Evolutionary conservation across 2,329 filamentous ascomycete genomes (phyloP).

Genomic region (Scytalidium lignicola): DNA sequence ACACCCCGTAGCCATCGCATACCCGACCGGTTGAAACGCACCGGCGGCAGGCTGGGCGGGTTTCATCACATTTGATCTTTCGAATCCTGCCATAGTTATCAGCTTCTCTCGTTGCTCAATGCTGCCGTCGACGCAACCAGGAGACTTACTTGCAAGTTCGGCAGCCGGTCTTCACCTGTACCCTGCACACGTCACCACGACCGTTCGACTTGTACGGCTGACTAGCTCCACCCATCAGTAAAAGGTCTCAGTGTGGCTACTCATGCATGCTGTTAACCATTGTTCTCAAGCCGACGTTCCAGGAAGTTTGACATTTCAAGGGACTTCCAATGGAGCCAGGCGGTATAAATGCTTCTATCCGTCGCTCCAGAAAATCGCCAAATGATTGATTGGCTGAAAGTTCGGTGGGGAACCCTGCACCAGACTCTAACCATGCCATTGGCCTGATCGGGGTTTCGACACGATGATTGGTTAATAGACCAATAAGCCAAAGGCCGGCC

Average conservation of each 20-base stretch:
- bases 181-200: not conserved
- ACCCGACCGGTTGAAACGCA: not conserved
- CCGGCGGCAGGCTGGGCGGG: conserved; percentile 43
- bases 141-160: conserved; percentile 34
- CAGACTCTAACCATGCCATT: not conserved
- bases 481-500: not conserved
- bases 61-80: conserved; percentile 54
- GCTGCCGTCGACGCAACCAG: conserved; percentile 3
- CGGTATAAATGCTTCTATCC: not conserved
- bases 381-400: not conserved
- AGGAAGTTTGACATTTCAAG: no score
- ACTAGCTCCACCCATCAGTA: no score
- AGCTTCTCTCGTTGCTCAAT: conserved; percentile 13
- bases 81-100: conserved; percentile 36
- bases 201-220: not conserved
- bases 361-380: not conserved
- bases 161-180: conserved; percentile 23
- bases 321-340: not conserved
- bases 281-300: not conserved
- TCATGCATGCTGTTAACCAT: not conserved
- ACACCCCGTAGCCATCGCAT: conserved; percentile 1
- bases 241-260: not conserved
- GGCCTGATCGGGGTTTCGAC: not conserved
- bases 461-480: conserved; percentile 4
- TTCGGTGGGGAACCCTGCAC: not conserved